phyloP scores from a whole-genome alignment of 441 rosid species.

The Viola pubescens region DNA sequence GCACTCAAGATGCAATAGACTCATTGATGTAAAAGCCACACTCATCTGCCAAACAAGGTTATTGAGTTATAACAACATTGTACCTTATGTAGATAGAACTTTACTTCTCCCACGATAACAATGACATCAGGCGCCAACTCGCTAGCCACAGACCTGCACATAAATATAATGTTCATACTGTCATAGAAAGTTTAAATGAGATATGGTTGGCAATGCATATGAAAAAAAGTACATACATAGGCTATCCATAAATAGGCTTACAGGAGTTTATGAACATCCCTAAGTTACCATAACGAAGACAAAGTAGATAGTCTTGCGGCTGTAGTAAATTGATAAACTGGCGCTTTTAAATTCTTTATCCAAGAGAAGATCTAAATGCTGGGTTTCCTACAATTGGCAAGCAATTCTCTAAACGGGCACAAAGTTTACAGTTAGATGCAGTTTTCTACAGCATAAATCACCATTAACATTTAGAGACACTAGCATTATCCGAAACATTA shows the following conservation, averaged over 20 bases:
- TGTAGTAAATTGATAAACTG: no score
- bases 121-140: conserved; percentile 68
- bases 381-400: no score
- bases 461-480: no score
- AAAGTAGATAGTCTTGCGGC: no score
- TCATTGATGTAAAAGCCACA: background rate
- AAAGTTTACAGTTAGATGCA: no score
- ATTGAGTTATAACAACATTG: conserved; percentile 3
- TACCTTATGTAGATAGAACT: conserved; percentile 80
- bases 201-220: conserved; percentile 1
- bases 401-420: no score
- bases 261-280: no score
- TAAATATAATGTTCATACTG: background rate
- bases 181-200: background rate
- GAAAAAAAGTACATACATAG: background rate
- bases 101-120: conserved; percentile 45
- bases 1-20: background rate
- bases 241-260: background rate
- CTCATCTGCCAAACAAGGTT: background rate
- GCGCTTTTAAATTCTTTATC: no score
- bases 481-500: no score
- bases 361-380: no score
- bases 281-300: no score
- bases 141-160: conserved; percentile 49
- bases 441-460: no score